Evolutionary conservation across 2,329 filamentous ascomycete species (phyloP).

Genomic region (Pseudogymnoascus sp.): DNA sequence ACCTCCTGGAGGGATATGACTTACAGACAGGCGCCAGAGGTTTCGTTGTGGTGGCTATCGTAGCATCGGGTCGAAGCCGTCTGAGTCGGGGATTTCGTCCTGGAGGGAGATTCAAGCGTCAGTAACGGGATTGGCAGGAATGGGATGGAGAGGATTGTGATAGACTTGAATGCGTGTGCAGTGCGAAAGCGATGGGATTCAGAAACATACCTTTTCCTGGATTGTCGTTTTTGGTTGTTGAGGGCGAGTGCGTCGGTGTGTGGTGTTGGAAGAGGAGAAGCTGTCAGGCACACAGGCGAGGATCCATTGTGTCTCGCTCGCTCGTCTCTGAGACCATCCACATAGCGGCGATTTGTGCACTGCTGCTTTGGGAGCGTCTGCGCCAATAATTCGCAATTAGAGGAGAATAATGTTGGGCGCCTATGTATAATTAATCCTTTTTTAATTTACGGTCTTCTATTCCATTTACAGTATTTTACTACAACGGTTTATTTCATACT

Average conservation of each 20-base stretch:
- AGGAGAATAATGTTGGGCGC: background rate
- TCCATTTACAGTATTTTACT: background rate
- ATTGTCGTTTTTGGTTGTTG: conserved; percentile 7
- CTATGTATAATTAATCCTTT: background rate
- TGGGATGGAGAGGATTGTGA: conserved; percentile 12
- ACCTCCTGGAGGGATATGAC: conserved; percentile 21
- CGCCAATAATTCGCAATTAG: background rate
- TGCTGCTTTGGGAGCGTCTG: background rate
- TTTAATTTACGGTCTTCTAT: background rate
- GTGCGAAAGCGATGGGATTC: background rate
- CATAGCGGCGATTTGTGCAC: conserved; percentile 6
- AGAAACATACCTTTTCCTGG: conserved; percentile 6
- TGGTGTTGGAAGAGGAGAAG: conserved; percentile 9
- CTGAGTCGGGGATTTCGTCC: conserved; percentile 9
- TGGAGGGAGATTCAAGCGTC: conserved; percentile 13
- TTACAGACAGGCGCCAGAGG: conserved; percentile 27
- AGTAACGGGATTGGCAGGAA: conserved; percentile 9
- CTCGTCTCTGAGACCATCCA: conserved; percentile 8
- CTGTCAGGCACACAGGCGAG: conserved; percentile 7
- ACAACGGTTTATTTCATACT: background rate
- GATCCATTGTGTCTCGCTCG: background rate
- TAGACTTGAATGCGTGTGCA: background rate
- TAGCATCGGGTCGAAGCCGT: conserved; percentile 23
- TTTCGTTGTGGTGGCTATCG: conserved; percentile 28
- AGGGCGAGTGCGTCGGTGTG: conserved; percentile 7